Evolutionary conservation across 805 yeast species (phyloP), one percentile per base, ranked within the genome.

Genomic region (Candida krabiensis): DNA sequence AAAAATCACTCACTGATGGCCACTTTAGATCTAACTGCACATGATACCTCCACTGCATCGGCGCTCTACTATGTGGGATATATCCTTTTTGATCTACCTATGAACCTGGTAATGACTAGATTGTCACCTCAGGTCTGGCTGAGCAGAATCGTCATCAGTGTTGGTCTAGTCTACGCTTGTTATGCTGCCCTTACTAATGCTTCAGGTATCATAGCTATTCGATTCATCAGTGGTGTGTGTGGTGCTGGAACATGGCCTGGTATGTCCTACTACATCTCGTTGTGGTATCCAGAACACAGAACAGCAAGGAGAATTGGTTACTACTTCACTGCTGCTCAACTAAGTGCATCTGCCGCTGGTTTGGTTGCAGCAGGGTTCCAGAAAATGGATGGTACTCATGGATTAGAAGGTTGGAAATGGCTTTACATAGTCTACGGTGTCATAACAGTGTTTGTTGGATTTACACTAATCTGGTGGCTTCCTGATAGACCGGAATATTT

Each of bases 211-310:
- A 77, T 80, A 40, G 95, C 89, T 2, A 61, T 80, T 29, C 70
- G 95, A 47, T 78, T 86, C 41, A 70, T 87, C 40, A 73, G 83
- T 19, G 95, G 95, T 33, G 49, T 83, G 39, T 83, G 82, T 40
- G 86, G 86, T 36, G 93, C 95, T 9, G 95, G 95, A 28, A 79
- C 86, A 4, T 86, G 95, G 95, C 95, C 95, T 1, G 95, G 95
- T 8, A 70, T 87, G 83, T 78, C 88, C 16, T 87, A 86, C 62
- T 87, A 87, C 54, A 70, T 87, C 29, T 77, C 90, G 0, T 65
- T 86, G 51, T 87, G 95, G 91, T 87, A 87, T 55, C 96, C 96
- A 2, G 75, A 80, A 36, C 80, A 83, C 32, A 69, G 93, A 43
- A 75, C 80, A 49, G 85, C 95, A 2, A 73, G 77, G 46, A 70